A percentile compares a stretch with the other conserved stretches of the same genome.
Conservation (phyloP, 2,329 filamentous ascomycete genomes). For the Ophiocordyceps sinensis region DNA sequence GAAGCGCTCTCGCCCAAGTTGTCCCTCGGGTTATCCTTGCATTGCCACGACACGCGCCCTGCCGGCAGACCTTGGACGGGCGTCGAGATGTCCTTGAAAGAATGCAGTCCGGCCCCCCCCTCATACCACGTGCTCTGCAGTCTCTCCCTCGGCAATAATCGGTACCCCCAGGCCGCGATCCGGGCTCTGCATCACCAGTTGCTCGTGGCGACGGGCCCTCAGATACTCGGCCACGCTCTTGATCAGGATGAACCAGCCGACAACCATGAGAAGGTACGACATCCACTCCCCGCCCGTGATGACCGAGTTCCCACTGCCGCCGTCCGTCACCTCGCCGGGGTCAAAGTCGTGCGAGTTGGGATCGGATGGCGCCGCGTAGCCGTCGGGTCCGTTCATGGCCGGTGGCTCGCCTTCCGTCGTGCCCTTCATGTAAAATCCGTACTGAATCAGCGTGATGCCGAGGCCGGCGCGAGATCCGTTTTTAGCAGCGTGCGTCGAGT, state of each 20-base stretch:
- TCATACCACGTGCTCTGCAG: slow-evolving; percentile 61
- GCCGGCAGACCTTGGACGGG: neutral
- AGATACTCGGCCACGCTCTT: slow-evolving; percentile 86
- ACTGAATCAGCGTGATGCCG: slow-evolving; percentile 89
- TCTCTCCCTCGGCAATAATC: slow-evolving; percentile 76
- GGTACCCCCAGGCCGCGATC: slow-evolving; percentile 75
- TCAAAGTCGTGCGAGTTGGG: slow-evolving; percentile 87
- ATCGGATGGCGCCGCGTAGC: slow-evolving; percentile 59
- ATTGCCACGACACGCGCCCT: neutral
- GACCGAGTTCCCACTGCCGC: slow-evolving; percentile 31
- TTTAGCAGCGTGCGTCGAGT: slow-evolving; percentile 96
- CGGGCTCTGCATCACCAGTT: slow-evolving; percentile 82
- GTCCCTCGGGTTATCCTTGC: no score
- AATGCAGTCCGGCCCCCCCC: neutral
- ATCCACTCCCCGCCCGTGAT: slow-evolving; percentile 74
- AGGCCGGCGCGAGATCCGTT: slow-evolving; percentile 91
- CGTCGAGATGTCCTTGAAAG: neutral
- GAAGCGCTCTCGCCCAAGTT: no score
- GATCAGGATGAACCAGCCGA: slow-evolving; percentile 96
- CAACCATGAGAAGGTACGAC: slow-evolving; percentile 87
- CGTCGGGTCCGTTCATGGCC: slow-evolving; percentile 35
- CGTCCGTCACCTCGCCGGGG: slow-evolving; percentile 47
- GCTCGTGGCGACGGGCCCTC: slow-evolving; percentile 76
- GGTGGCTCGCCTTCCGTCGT: slow-evolving; percentile 28
- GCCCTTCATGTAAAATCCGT: slow-evolving; percentile 88